These are phyloP conservation scores for Carex cristatella DNA, from an alignment of 176 grass and related monocot species.

Conservation along the genomic window DNA sequence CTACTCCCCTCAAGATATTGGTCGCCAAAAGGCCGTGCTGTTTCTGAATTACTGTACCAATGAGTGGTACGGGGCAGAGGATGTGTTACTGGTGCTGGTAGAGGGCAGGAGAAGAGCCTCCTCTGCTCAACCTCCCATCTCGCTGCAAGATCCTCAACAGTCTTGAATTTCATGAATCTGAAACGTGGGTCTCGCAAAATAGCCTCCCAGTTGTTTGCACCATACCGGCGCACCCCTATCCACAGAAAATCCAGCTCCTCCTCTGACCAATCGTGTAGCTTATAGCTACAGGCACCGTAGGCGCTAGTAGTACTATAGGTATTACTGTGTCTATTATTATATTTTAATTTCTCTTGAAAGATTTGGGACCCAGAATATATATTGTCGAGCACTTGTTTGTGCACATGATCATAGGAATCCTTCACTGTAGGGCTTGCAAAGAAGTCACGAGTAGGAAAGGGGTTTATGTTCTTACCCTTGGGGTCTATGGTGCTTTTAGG, in stretches of 20 bases:
- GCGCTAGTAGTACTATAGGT: background rate
- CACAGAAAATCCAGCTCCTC: slow-evolving; percentile 95
- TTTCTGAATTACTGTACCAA: background rate
- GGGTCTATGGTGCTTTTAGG: background rate
- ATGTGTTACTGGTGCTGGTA: background rate
- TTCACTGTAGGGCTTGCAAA: background rate
- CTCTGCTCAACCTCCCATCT: slow-evolving; percentile 85
- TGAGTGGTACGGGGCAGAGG: background rate
- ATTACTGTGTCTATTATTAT: slow-evolving; percentile 2
- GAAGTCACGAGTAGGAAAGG: background rate
- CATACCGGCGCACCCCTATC: slow-evolving; percentile 94
- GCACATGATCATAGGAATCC: background rate
- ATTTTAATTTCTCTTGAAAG: slow-evolving; percentile 18
- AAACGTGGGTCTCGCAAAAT: slow-evolving; percentile 61
- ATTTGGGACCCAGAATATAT: slow-evolving; percentile 12
- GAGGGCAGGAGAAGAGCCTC: slow-evolving; percentile 33
- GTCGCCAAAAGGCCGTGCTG: background rate
- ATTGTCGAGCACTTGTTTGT: slow-evolving; percentile 12
- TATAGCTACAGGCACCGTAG: background rate
- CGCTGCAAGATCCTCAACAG: slow-evolving; percentile 65
- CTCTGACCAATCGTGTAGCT: slow-evolving; percentile 56
- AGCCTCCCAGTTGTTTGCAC: slow-evolving; percentile 74
- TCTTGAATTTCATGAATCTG: slow-evolving; percentile 51
- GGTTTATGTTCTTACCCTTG: slow-evolving; percentile 9
- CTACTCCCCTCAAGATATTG: background rate